These are phyloP conservation scores for Clausena lansium DNA, from an alignment of 345 rosid genomes.

Conservation along the genomic window DNA sequence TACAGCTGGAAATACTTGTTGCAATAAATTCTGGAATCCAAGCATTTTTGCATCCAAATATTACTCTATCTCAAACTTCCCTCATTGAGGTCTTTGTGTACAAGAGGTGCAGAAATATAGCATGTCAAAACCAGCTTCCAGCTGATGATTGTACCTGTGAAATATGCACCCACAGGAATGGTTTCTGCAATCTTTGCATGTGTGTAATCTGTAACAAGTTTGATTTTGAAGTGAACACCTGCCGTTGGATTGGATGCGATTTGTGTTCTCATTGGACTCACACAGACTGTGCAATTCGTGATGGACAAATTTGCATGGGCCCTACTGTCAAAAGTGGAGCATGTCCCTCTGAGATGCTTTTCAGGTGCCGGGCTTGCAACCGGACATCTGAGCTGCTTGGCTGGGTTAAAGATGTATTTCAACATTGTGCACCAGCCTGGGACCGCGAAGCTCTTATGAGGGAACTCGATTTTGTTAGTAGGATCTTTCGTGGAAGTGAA, in stretches of 20 bases:
- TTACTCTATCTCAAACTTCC: constrained; percentile 79
- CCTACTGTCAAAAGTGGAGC: constrained; percentile 64
- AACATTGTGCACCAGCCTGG: constrained; percentile 93
- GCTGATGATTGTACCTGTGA: constrained; percentile 91
- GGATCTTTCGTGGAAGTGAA: constrained; percentile 90
- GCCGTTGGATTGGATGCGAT: constrained; percentile 99
- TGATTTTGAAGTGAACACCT: constrained; percentile 91
- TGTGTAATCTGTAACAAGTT: constrained; percentile 96
- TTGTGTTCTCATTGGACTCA: constrained; percentile 98
- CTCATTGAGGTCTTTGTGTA: constrained; percentile 83
- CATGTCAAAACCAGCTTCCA: constrained; percentile 84
- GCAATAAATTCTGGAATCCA: constrained; percentile 88
- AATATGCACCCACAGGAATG: constrained; percentile 71
- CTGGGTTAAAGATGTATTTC: constrained; percentile 97
- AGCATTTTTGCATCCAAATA: constrained; percentile 82
- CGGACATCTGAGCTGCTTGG: constrained; percentile 90
- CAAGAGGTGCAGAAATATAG: constrained; percentile 92
- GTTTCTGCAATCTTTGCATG: constrained; percentile 98
- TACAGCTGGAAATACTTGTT: constrained; percentile 87
- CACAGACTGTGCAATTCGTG: constrained; percentile 93
- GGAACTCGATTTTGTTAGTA: constrained; percentile 85
- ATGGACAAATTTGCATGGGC: constrained; percentile 80
- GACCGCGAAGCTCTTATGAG: constrained; percentile 76
- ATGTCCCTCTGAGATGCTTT: constrained; percentile 82
- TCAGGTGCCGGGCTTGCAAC: constrained; percentile 85